Evolutionary conservation across 1,284 basidiomycete genomes (phyloP), one percentile per base, ranked within the genome.

Genomic region (Fistulinella cinereoalba): DNA sequence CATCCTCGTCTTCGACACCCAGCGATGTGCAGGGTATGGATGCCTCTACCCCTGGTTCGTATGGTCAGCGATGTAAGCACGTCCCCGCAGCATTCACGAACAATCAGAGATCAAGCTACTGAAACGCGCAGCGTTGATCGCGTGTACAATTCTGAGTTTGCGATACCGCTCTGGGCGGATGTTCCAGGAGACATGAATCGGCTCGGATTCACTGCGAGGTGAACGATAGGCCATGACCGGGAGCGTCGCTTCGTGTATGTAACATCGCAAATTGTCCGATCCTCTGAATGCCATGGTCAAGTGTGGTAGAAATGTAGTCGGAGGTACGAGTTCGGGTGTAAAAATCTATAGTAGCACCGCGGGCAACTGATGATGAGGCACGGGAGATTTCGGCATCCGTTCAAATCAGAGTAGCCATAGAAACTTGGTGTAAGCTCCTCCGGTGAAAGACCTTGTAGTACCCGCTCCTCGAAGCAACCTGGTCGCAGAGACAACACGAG

Each of bases 101-200:
- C 74, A 79, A 34, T 63, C 56, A 9, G 52, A 55, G 15, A 74
- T 65, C 13, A 60, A 47, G 15, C 65, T 54, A 43, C 62, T 56
- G 44, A 76, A 61, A 6, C 51, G 52, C 15, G 41, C 42, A 18
- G 56, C 50, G 1, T 65, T 50, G 41, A 80, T 56, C 5, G 56
- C 52, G 43, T 72, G 68, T 18, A 80, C 74, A n/a, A 55, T 55
- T 49, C 76, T 72, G 11, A 84, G 61, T 44, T 67, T 68, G 51
- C 82, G 69, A 57, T 73, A 75, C 23, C 60, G 53, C 49, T 80
- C 75, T 8, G 75, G 71, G 29, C 68, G 69, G 37, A 79, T 62
- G 18, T 65, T 62, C 13, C 83, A 65, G 28, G 60, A 48, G 54
- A 75, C 75, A 19, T 58, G 53, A 54, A 77, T 74, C 47, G 71